Evolutionary conservation across 2,329 filamentous ascomycete species (phyloP).

Genomic region (Venturiaceae sp.): DNA sequence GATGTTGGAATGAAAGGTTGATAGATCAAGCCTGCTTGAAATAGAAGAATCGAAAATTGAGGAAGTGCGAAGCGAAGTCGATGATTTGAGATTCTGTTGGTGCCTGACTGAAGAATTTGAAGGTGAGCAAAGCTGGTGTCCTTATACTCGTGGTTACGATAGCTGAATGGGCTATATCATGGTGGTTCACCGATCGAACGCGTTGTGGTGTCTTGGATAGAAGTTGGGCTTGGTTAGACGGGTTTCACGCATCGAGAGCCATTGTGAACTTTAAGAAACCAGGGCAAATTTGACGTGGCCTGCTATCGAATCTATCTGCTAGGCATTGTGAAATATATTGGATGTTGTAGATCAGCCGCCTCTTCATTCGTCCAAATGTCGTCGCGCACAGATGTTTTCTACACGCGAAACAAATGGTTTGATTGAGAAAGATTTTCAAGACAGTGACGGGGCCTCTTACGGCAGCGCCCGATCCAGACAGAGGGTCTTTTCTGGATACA

Average conservation of each 20-base stretch:
- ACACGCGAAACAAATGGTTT: not conserved
- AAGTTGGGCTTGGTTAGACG: constrained; percentile 1
- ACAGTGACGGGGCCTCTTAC: not conserved
- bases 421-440: not conserved
- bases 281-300: not conserved
- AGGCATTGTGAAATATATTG: constrained; percentile 4
- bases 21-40: not conserved
- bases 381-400: not conserved
- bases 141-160: not conserved
- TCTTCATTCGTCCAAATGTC: not conserved
- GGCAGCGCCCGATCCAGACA: not conserved
- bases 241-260: not conserved
- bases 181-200: not conserved
- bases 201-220: constrained; percentile 4
- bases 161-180: not conserved
- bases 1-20: not conserved
- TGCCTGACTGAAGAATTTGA: not conserved
- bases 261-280: not conserved
- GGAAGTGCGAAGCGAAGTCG: not conserved
- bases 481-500: not conserved
- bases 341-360: constrained; percentile 1
- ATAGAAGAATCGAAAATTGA: not conserved
- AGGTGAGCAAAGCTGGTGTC: not conserved
- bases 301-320: not conserved
- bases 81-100: not conserved